Evolutionary conservation across 2,329 filamentous ascomycete species (phyloP), one percentile per base, ranked within the genome.

Genomic region (Penicillium hesseltinei): DNA sequence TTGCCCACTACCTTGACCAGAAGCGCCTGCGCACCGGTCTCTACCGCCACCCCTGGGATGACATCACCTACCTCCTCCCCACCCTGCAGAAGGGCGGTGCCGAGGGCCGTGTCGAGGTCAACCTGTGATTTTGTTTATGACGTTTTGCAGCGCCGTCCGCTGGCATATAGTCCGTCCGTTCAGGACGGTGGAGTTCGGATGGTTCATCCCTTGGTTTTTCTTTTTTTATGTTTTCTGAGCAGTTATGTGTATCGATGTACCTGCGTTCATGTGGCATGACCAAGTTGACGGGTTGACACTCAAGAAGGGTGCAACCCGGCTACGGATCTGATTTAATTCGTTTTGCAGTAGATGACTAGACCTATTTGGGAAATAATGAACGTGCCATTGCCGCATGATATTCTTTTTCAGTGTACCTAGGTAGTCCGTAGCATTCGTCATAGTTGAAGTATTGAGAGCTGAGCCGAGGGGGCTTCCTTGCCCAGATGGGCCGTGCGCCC

Each of bases 1-100:
- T 99, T 89, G 94, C 94, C 73, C 94, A 99, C 81, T 97, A 93
- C 86, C 88, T 99, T 71, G 94, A 99, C 82, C 94, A 99, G 87
- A 99, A 99, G 92, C 88, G 94, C 80, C 86, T 99, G 79, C 90
- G 93, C 73, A 99, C 94, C 73, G 94, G 94, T 77, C 87, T 99
- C 66, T 99, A 99, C 90, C 90, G 94, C 77, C 92, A 96, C 86
- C 94, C 94, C 75, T 97, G 94, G 94, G 94, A 96, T 77, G 92
- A 96, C 78, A 96, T 96, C 75, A 96, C 92, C 67, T 96, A 96
- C 81, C 85, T 96, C 69, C 88, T 96, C 69, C 92, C 92, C 72
- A 90, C 84, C 78, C 82, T 96, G 62, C 82, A 84, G 70, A 84
- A 88, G 75, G 84, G 84, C 59, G 91, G 90, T 68, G 82, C 83